Evolutionary conservation across 75 land plant species (phyloP).

Genomic region (Selaginella moellendorffii): DNA sequence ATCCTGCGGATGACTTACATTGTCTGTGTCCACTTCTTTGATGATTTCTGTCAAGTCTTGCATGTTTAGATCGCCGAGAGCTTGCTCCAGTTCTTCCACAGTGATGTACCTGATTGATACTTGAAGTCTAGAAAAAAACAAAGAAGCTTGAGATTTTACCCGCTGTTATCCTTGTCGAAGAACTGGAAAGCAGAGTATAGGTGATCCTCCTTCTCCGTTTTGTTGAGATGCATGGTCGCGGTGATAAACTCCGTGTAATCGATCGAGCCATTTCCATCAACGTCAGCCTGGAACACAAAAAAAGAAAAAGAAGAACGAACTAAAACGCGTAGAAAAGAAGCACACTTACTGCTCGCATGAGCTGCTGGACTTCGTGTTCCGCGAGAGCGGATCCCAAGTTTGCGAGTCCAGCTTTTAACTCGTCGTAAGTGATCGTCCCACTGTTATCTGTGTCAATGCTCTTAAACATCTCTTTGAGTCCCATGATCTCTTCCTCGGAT

Average conservation of each 20-base stretch:
- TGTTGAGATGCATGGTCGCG: constrained; percentile 73
- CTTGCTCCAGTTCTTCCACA: neutral
- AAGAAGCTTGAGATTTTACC: constrained; percentile 26
- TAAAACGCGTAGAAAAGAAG: neutral
- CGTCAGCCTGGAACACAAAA: constrained; percentile 72
- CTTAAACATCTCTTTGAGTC: constrained; percentile 18
- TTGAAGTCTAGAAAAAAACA: neutral
- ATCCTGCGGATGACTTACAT: neutral
- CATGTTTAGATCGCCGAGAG: neutral
- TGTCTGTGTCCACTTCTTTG: neutral
- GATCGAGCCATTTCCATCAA: constrained; percentile 86
- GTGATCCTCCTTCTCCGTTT: constrained; percentile 52
- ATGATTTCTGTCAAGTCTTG: neutral
- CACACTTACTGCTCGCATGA: constrained; percentile 65
- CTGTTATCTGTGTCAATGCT: constrained; percentile 31
- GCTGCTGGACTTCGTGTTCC: constrained; percentile 52
- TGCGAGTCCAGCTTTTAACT: constrained; percentile 38
- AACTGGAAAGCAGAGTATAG: constrained; percentile 53
- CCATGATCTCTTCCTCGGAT: constrained; percentile 67
- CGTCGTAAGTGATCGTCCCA: constrained; percentile 43
- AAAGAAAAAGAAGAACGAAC: no score
- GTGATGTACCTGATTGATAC: neutral
- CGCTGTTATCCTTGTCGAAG: constrained; percentile 65
- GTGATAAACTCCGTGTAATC: constrained; percentile 78
- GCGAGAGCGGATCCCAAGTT: constrained; percentile 56